Percentiles rank a stretch among this genome's conserved stretches.
phyloP scores from a whole-genome alignment of 257 asterid species.

The Schizonepeta tenuifolia region DNA sequence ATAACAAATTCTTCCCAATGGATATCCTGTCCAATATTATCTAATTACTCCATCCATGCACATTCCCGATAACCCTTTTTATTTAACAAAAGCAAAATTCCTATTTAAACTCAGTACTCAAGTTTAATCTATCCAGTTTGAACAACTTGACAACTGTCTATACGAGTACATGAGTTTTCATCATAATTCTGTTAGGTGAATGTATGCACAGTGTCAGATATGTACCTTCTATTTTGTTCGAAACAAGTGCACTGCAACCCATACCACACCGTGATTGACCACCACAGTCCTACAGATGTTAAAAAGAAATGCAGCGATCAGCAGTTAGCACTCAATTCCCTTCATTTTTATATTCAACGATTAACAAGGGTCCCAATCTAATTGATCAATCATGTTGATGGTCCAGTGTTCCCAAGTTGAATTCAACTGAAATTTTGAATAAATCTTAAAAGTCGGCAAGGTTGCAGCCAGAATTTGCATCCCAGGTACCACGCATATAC shows the following conservation, averaged over 20 bases:
- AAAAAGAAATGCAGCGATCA: slow-evolving; percentile 20
- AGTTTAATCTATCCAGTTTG: not conserved
- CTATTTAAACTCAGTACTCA: not conserved
- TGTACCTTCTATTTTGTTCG: slow-evolving; percentile 70
- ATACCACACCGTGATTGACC: slow-evolving; percentile 86
- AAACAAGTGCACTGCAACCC: slow-evolving; percentile 91
- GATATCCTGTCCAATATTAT: not conserved
- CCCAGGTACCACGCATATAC: not conserved
- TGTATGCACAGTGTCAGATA: slow-evolving; percentile 13
- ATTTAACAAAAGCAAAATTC: not conserved
- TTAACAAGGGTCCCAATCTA: not conserved
- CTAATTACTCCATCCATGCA: not conserved
- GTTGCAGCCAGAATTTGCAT: not conserved
- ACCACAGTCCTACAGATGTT: slow-evolving; percentile 75
- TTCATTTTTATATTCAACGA: not conserved
- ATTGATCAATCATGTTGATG: slow-evolving; percentile 1
- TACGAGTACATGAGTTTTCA: not conserved
- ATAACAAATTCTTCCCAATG: not conserved
- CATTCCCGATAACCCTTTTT: slow-evolving; percentile 1
- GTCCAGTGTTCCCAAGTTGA: slow-evolving; percentile 10
- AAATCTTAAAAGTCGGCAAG: not conserved
- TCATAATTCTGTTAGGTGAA: slow-evolving; percentile 9
- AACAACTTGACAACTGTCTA: not conserved
- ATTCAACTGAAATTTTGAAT: not conserved
- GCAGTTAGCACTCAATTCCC: slow-evolving; percentile 18